Conservation (phyloP, 2,329 filamentous ascomycete genomes). For the Xylaria sp. region DNA sequence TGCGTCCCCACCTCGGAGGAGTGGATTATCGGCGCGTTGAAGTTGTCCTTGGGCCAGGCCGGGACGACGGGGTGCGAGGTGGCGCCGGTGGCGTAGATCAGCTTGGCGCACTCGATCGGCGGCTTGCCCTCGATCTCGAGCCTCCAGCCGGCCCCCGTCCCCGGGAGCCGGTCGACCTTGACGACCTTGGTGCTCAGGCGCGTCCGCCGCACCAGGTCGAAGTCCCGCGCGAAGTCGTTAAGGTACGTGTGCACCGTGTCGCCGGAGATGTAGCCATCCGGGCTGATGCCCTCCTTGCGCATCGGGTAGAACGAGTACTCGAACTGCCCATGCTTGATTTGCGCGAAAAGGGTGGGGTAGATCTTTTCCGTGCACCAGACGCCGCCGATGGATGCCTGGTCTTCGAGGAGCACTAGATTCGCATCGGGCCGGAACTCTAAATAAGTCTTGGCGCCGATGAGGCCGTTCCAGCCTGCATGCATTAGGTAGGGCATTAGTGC, state of each 20-base stretch:
- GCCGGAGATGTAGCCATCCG: constrained; percentile 35
- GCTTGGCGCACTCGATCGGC: constrained; percentile 24
- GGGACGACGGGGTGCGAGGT: constrained; percentile 31
- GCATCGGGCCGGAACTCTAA: constrained; percentile 30
- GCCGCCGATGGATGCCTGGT: constrained; percentile 30
- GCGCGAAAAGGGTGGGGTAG: constrained; percentile 37
- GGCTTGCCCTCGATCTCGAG: constrained; percentile 24
- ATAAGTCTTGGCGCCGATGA: constrained; percentile 34
- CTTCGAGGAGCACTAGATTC: constrained; percentile 33
- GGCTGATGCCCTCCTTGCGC: constrained; percentile 33
- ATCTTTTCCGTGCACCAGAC: constrained; percentile 33
- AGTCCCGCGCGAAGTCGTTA: constrained; percentile 33
- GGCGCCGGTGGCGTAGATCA: constrained; percentile 30
- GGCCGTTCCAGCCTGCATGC: constrained; percentile 37
- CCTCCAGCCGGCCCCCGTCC: constrained; percentile 24
- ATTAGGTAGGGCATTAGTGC: neutral
- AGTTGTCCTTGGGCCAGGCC: constrained; percentile 22
- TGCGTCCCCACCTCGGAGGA: constrained; percentile 28
- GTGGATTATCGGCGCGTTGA: constrained; percentile 34
- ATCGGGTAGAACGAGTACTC: constrained; percentile 41
- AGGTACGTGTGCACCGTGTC: constrained; percentile 36
- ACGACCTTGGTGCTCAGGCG: constrained; percentile 21
- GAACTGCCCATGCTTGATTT: constrained; percentile 39
- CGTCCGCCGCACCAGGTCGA: constrained; percentile 23
- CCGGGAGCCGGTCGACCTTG: constrained; percentile 14